Base-by-base conservation (phyloP, 805 yeast species). In the Ogataea dorogensis region DNA sequence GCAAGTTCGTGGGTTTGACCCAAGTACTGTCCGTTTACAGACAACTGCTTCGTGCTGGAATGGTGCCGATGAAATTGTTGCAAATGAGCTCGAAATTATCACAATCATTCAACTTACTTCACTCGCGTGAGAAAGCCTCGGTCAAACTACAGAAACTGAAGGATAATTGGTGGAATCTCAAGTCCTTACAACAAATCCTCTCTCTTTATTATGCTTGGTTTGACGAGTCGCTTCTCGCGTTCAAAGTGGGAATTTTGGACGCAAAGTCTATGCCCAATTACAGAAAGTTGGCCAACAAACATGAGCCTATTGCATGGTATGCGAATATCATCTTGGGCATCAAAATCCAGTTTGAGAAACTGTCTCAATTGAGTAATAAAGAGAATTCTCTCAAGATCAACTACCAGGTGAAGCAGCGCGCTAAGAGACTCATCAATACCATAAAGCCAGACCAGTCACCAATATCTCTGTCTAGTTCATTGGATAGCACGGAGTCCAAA, bases 301-400 rank as follows among this genome's bases (percentile, higher is more conserved):
- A 83, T 54, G 86, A 79, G 56, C 65, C 79, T 2, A 61, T 73
- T 24, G 77, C 86, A 0, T 82, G 91, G 89, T 79, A 78, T 61
- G 68, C 69, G 36, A 84, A 78, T 50, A 76, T 84, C 13, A 45
- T 81, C 39, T 55, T 79, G 11, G 77, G 77, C 1, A 54, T 81
- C 33, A 73, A 75, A 53, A 70, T 70, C 38, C 73, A 77, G 15
- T 68, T 70, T 52, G 59, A 56, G 12, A 64, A 66, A 36, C 59
- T 76, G 33, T 61, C 61, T 26, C 51, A 51, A n/a, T 59, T 75
- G 16, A 56, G 60, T 10, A 71, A 65, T 27, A 67, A 68, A 45
- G 82, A 78, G 48, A 59, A 70, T 46, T 78, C 75, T 35, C 44
- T 78, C 20, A 68, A 65, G 43, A 72, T 81, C 28, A 81, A 74